A percentile compares a stretch with the other conserved stretches of the same genome.
Conservation (phyloP, 805 yeast genomes). For the Pichia membranifaciens region DNA sequence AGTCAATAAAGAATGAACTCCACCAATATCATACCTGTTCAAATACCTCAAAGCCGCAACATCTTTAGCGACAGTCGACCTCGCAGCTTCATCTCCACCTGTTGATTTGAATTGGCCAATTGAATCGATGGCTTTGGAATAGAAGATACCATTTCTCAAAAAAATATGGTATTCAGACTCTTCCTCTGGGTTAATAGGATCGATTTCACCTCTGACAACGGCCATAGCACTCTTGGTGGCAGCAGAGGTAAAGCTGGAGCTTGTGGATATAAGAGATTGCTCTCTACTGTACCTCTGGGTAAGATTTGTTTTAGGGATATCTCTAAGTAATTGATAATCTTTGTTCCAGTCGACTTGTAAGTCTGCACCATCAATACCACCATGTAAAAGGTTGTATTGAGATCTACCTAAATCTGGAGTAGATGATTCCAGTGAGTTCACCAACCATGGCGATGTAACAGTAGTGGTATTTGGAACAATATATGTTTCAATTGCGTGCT, state of each 20-base stretch:
- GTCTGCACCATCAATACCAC: constrained; percentile 58
- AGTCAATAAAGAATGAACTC: constrained; percentile 68
- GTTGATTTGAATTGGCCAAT: constrained; percentile 55
- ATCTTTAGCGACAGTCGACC: constrained; percentile 76
- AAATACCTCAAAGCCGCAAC: constrained; percentile 63
- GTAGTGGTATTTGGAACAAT: constrained; percentile 56
- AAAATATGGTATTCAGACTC: constrained; percentile 55
- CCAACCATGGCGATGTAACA: constrained; percentile 75
- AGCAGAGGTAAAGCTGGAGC: constrained; percentile 68
- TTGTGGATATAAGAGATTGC: constrained; percentile 60
- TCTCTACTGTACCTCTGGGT: constrained; percentile 69
- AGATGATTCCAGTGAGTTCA: constrained; percentile 22
- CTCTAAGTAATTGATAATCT: constrained; percentile 78
- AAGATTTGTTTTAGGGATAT: constrained; percentile 52
- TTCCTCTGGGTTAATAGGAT: constrained; percentile 79
- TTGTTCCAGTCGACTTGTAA: constrained; percentile 78
- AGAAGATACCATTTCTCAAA: constrained; percentile 79
- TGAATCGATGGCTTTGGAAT: constrained; percentile 70
- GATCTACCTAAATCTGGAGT: constrained; percentile 55
- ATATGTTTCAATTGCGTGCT: constrained; percentile 47
- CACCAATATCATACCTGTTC: constrained; percentile 57
- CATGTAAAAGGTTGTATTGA: constrained; percentile 47
- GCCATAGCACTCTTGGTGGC: constrained; percentile 78
- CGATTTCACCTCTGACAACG: constrained; percentile 64
- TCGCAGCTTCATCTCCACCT: constrained; percentile 85